These are phyloP conservation scores for Paramecium primaurelia DNA, from an alignment of 73 alveolate genomes.

Conservation along the genomic window DNA sequence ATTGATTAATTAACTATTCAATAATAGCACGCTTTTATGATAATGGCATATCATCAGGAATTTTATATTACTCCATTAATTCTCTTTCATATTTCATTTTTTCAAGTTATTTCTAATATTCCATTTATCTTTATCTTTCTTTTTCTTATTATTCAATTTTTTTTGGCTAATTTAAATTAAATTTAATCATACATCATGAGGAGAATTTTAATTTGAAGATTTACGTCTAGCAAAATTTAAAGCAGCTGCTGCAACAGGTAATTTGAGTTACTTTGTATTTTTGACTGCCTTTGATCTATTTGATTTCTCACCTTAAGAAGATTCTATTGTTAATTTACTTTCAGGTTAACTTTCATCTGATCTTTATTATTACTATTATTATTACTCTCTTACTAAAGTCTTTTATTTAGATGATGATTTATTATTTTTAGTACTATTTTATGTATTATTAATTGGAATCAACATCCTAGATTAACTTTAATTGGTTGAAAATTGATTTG, in stretches of 20 bases:
- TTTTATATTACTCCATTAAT: not conserved
- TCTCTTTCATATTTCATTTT: conserved; percentile 6
- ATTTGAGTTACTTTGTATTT: not conserved
- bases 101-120: not conserved
- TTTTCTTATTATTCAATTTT: not conserved
- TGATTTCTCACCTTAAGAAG: conserved; percentile 9
- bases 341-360: conserved; percentile 35
- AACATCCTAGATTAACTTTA: not conserved
- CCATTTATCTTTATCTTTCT: not conserved
- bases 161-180: not conserved
- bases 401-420: not conserved
- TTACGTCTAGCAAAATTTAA: not conserved
- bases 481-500: not conserved
- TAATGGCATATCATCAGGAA: conserved; percentile 33
- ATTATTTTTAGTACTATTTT: not conserved
- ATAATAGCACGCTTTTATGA: not conserved
- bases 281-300: not conserved
- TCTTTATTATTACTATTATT: not conserved
- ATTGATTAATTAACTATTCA: not conserved
- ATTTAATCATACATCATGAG: not conserved
- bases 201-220: conserved; percentile 2
- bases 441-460: not conserved
- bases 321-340: conserved; percentile 19
- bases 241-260: conserved; percentile 34
- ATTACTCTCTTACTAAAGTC: not conserved